These are phyloP conservation scores for Aureobasidium namibiae DNA, from an alignment of 2,329 filamentous ascomycete genomes.

Conservation along the genomic window DNA sequence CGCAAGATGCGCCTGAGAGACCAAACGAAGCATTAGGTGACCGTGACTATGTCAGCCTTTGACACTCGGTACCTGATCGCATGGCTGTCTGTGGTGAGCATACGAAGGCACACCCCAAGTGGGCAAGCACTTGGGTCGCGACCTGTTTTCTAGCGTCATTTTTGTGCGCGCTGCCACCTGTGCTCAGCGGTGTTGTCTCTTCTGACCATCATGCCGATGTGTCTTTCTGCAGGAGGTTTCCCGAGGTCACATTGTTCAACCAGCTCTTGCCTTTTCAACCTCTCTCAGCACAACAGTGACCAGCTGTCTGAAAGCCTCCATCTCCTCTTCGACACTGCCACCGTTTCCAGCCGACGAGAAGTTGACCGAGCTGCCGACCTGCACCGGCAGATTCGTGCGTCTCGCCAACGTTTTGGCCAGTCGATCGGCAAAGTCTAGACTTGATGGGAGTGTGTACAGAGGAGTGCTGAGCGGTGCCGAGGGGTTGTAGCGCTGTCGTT, in stretches of 20 bases:
- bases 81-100: not conserved
- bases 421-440: constrained; percentile 78
- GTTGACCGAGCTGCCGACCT: constrained; percentile 81
- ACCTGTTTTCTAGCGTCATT: not conserved
- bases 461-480: constrained; percentile 66
- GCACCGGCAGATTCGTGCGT: constrained; percentile 65
- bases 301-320: constrained; percentile 73
- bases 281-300: constrained; percentile 59
- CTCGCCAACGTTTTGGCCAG: constrained; percentile 77
- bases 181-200: not conserved
- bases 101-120: not conserved
- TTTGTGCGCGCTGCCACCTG: not conserved
- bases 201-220: not conserved
- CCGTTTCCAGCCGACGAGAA: constrained; percentile 66
- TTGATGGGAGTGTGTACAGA: constrained; percentile 66
- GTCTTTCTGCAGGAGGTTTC: not conserved
- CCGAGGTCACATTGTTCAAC: not conserved
- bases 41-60: not conserved
- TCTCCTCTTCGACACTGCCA: constrained; percentile 83
- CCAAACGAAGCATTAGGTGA: not conserved
- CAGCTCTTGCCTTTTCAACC: constrained; percentile 4
- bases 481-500: constrained; percentile 32
- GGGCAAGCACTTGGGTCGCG: not conserved
- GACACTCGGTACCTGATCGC: not conserved
- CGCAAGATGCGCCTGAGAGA: not conserved